Evolutionary conservation across 139 green algal species (phyloP), one percentile per base, ranked within the genome.

Genomic region (Auxenochlorella pyrenoidosa): DNA sequence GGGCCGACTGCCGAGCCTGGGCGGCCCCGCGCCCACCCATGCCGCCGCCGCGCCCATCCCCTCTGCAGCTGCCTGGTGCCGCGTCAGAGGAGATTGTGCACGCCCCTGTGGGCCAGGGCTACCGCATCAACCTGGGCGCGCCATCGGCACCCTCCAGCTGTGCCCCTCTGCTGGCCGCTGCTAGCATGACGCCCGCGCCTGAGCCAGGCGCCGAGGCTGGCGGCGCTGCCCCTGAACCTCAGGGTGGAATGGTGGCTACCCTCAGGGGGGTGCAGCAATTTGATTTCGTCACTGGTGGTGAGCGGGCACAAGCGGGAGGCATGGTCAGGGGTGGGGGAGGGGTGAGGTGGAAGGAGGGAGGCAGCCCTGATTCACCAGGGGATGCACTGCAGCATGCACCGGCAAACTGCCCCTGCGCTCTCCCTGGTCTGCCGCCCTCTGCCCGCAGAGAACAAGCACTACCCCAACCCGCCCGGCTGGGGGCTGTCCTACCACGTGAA

Each of bases 401-500:
- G 63, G 28, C 60, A n/a, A 34, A 75, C n/a, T 38, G 19, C 30
- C 75, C 28, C 75, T n/a, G 0, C 28, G 3, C 15, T 24, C 75
- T 43, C 51, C 28, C 34, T 58, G 3, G 12, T 6, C 43, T 5
- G 47, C 26, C 5, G 0, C 44, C 75, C 75, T 28, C 5, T 58
- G 4, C 34, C 59, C 41, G 38, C 79, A 85, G 60, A 38, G 59
- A 86, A 89, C 59, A 26, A 22, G 5, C 78, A 86, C 32, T 86
- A 89, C 32, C 86, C 86, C 63, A 86, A 89, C 77, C 86, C 86
- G 28, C 86, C 86, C 15, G 86, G 58, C 4, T 89, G 86, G 86
- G 86, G 86, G 0, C 36, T 85, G 19, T 54, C 38, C 30, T 85
- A 85, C 63, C 36, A 77, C 43, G 36, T 89, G 1, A 89, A 89